Evolutionary conservation across 495 filamentous ascomycete genomes (phyloP).

Genomic region (Daldinia childiae): DNA sequence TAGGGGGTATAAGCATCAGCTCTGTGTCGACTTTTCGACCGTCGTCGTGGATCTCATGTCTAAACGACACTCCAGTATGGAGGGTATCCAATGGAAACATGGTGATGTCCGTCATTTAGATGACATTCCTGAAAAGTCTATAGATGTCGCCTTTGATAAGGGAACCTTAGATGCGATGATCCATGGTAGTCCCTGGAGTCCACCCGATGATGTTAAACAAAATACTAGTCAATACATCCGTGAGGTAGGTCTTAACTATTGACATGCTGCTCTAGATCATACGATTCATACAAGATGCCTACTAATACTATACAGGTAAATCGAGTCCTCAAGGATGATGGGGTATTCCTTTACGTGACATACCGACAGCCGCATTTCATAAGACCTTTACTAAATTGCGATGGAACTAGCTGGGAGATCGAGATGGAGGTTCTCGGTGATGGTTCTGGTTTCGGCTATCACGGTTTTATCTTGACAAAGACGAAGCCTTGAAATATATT

Average conservation of each 20-base stretch:
- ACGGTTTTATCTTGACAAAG: slow-evolving; percentile 23
- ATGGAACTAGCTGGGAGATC: slow-evolving; percentile 43
- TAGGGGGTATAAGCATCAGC: slow-evolving; percentile 63
- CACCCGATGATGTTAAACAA: slow-evolving; percentile 60
- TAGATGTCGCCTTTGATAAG: slow-evolving; percentile 71
- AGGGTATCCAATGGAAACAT: slow-evolving; percentile 57
- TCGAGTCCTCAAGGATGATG: slow-evolving; percentile 63
- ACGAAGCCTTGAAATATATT: neutral
- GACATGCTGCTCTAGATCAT: neutral
- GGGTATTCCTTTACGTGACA: slow-evolving; percentile 65
- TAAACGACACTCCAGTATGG: slow-evolving; percentile 47
- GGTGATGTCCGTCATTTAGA: slow-evolving; percentile 65
- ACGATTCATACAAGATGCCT: neutral
- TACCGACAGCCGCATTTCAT: slow-evolving; percentile 71
- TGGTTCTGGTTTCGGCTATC: slow-evolving; percentile 26
- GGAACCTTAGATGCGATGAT: slow-evolving; percentile 71
- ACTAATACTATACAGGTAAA: slow-evolving; percentile 52
- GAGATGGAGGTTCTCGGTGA: slow-evolving; percentile 29
- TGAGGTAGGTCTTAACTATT: slow-evolving; percentile 53
- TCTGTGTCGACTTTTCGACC: slow-evolving; percentile 66
- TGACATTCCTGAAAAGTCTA: slow-evolving; percentile 42
- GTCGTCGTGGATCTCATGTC: slow-evolving; percentile 63
- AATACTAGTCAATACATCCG: slow-evolving; percentile 62
- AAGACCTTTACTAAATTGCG: slow-evolving; percentile 57
- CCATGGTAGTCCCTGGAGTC: slow-evolving; percentile 65